These are phyloP conservation scores for Nicotiana noctiflora DNA, from an alignment of 257 asterid genomes.

Conservation along the genomic window DNA sequence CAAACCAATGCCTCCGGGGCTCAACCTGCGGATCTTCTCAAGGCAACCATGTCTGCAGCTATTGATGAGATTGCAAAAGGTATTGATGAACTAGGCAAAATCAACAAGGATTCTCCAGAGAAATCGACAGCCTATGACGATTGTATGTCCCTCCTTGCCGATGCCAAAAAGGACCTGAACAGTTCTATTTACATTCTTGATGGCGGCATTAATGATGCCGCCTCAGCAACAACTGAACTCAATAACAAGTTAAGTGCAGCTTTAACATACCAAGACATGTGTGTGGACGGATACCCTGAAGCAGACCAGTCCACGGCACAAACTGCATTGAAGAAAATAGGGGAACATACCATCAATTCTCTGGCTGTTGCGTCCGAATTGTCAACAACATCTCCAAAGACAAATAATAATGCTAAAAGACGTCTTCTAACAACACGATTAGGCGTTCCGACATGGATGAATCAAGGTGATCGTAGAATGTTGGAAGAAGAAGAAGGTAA, in stretches of 20 bases:
- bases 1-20: slow-evolving; percentile 22
- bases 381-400: neutral
- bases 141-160: slow-evolving; percentile 45
- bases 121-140: slow-evolving; percentile 50
- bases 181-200: slow-evolving; percentile 32
- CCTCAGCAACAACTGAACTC: slow-evolving; percentile 32
- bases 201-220: slow-evolving; percentile 13
- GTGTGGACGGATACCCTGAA: slow-evolving; percentile 72
- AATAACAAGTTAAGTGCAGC: slow-evolving; percentile 85
- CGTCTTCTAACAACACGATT: slow-evolving; percentile 29
- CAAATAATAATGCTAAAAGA: slow-evolving; percentile 17
- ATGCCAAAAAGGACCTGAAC: slow-evolving; percentile 68
- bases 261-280: slow-evolving; percentile 66
- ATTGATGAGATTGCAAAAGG: slow-evolving; percentile 39
- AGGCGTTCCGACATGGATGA: slow-evolving; percentile 49
- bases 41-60: slow-evolving; percentile 46
- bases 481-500: slow-evolving; percentile 33
- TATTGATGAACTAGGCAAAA: slow-evolving; percentile 14
- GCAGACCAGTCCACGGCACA: slow-evolving; percentile 38
- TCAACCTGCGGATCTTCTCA: slow-evolving; percentile 36
- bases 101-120: slow-evolving; percentile 40
- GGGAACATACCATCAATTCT: slow-evolving; percentile 65
- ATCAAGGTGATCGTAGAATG: slow-evolving; percentile 35
- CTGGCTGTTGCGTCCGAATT: slow-evolving; percentile 46
- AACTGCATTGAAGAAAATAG: slow-evolving; percentile 28